phyloP scores from a whole-genome alignment of 139 green algal genomes.

The Chlamydomonas eustigma region DNA sequence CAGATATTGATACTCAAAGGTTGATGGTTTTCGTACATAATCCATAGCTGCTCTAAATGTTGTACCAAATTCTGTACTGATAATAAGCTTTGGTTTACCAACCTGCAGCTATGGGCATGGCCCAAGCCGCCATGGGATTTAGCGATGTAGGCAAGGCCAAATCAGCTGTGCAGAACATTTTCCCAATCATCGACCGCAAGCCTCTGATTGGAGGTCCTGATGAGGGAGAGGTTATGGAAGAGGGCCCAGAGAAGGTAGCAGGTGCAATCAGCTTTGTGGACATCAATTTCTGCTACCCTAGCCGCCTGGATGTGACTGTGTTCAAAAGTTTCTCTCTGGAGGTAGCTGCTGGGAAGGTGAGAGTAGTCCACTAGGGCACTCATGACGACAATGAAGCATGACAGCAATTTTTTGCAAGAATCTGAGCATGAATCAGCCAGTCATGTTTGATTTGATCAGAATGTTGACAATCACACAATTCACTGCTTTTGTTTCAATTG shows the following conservation, averaged over 20 bases:
- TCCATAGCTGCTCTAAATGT: neutral
- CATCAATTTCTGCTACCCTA: slow-evolving; percentile 64
- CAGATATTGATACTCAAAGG: no score
- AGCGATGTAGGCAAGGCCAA: slow-evolving; percentile 57
- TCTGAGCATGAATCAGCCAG: no score
- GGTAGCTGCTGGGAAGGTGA: slow-evolving; percentile 27
- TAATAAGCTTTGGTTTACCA: slow-evolving; percentile 42
- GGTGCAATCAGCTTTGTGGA: slow-evolving; percentile 4
- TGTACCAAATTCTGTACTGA: neutral
- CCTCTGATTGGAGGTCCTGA: slow-evolving; percentile 56
- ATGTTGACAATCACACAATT: no score
- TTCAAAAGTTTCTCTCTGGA: slow-evolving; percentile 58
- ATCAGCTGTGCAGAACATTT: slow-evolving; percentile 57
- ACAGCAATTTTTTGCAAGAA: no score
- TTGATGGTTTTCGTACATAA: neutral
- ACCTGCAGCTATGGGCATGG: slow-evolving; percentile 44
- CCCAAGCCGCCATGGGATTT: slow-evolving; percentile 53
- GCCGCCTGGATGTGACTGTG: slow-evolving; percentile 30
- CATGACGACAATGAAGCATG: no score
- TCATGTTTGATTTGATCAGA: no score
- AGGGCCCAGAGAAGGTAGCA: neutral
- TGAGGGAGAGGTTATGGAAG: slow-evolving; percentile 16
- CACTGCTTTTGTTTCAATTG: no score
- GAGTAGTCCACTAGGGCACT: no score
- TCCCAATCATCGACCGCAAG: slow-evolving; percentile 71